A percentile compares a stretch with the other conserved stretches of the same genome.
Conservation (phyloP, 1,139 yeast species). For the Scheffersomyces quercinus region DNA sequence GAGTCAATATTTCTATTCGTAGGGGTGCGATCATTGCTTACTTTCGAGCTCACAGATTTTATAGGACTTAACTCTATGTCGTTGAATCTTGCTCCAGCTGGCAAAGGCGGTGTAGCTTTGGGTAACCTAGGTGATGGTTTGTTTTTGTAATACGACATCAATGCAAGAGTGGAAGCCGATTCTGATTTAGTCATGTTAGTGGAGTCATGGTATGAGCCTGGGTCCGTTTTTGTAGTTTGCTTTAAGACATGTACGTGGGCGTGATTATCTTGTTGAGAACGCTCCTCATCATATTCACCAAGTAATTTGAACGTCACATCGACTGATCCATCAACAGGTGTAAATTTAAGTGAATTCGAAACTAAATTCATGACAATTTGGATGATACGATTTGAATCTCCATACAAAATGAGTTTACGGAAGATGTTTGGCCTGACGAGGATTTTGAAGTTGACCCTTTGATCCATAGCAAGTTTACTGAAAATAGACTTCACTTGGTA, state of each 20-base stretch:
- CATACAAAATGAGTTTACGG: constrained; percentile 66
- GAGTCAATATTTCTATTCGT: constrained; percentile 9
- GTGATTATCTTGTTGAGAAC: constrained; percentile 32
- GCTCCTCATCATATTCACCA: constrained; percentile 66
- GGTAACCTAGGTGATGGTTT: neutral
- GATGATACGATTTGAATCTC: constrained; percentile 83
- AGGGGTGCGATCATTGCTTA: neutral
- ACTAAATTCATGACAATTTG: constrained; percentile 88
- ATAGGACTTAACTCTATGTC: neutral
- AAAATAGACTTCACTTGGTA: constrained; percentile 86
- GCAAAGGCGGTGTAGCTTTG: neutral
- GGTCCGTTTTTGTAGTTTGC: neutral
- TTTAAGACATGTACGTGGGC: constrained; percentile 28
- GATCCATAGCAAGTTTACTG: constrained; percentile 78
- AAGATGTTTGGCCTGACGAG: constrained; percentile 59
- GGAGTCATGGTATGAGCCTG: neutral
- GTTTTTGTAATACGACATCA: constrained; percentile 1
- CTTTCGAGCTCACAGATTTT: neutral
- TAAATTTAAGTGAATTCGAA: constrained; percentile 84
- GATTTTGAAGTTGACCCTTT: constrained; percentile 64
- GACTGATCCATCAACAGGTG: constrained; percentile 84
- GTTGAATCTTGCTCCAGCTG: neutral
- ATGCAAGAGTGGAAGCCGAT: neutral
- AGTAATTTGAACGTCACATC: constrained; percentile 63
- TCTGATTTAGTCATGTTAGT: neutral